Evolutionary conservation across 768 basidiomycete genomes (phyloP).

Genomic region (Suillus weaverae): DNA sequence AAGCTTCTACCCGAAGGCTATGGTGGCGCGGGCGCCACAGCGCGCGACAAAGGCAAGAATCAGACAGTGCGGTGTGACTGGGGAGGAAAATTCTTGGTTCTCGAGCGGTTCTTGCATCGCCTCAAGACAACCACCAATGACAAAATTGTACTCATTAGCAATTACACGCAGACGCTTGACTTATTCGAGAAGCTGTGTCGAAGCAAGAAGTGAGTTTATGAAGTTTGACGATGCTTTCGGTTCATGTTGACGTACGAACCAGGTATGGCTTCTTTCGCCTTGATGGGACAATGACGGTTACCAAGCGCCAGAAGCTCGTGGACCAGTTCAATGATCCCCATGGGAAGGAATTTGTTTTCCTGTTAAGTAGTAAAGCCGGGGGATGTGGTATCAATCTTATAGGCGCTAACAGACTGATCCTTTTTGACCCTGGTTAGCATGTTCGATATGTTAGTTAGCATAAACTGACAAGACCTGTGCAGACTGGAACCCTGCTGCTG

Average conservation of each 20-base stretch:
- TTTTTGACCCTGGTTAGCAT: constrained; percentile 85
- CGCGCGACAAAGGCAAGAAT: constrained; percentile 43
- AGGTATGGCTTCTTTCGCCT: constrained; percentile 90
- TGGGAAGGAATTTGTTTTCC: constrained; percentile 91
- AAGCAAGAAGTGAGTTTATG: constrained; percentile 67
- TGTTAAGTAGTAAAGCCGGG: constrained; percentile 93
- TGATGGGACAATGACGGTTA: constrained; percentile 93
- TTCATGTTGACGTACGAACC: neutral
- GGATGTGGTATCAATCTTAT: constrained; percentile 98
- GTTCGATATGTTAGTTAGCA: neutral
- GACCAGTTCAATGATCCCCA: constrained; percentile 94
- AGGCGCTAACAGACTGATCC: constrained; percentile 91
- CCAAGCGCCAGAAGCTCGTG: constrained; percentile 91
- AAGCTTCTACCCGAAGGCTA: constrained; percentile 81
- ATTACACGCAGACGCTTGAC: constrained; percentile 94
- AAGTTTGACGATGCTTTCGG: neutral
- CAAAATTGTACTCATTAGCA: constrained; percentile 96
- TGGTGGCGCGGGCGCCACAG: constrained; percentile 46
- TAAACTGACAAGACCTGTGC: neutral
- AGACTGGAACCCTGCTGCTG: constrained; percentile 99
- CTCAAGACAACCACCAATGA: constrained; percentile 81
- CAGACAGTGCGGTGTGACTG: constrained; percentile 71
- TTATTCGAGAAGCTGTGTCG: constrained; percentile 88
- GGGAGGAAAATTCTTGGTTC: constrained; percentile 89
- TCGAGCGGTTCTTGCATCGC: constrained; percentile 89